Conservation (phyloP, 306 rosid genomes). For the Acacia acuminata region DNA sequence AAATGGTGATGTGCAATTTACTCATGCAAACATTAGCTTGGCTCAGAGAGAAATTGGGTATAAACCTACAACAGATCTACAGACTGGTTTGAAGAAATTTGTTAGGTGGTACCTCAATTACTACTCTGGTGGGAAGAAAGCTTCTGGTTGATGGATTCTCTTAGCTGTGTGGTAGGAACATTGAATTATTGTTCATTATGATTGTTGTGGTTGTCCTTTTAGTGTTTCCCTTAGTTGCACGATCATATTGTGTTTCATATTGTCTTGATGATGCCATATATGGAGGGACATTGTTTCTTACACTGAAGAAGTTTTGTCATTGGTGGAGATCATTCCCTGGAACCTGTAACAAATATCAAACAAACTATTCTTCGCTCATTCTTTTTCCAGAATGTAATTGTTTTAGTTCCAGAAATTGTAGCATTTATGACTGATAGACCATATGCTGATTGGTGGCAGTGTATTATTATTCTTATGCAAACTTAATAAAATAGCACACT, state of each 20-base stretch:
- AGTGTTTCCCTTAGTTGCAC: slow-evolving; percentile 23
- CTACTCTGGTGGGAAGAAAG: slow-evolving; percentile 70
- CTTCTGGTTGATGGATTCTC: slow-evolving; percentile 48
- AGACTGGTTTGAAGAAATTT: slow-evolving; percentile 89
- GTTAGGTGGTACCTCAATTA: slow-evolving; percentile 90
- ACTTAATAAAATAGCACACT: slow-evolving; percentile 67
- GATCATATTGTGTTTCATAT: slow-evolving; percentile 28
- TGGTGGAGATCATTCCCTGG: slow-evolving; percentile 40
- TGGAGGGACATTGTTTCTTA: slow-evolving; percentile 48
- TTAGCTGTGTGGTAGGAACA: slow-evolving; percentile 36
- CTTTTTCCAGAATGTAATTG: slow-evolving; percentile 50
- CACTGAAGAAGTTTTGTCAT: slow-evolving; percentile 47
- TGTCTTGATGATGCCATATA: slow-evolving; percentile 47
- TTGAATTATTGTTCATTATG: slow-evolving; percentile 54
- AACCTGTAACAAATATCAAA: slow-evolving; percentile 41
- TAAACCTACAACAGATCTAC: slow-evolving; percentile 83
- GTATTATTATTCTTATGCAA: slow-evolving; percentile 71
- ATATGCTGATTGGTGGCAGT: slow-evolving; percentile 76
- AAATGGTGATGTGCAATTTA: slow-evolving; percentile 91
- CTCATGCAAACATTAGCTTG: slow-evolving; percentile 91
- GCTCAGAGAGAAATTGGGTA: slow-evolving; percentile 90
- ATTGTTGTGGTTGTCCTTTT: slow-evolving; percentile 57
- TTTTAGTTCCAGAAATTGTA: slow-evolving; percentile 60
- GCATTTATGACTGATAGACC: slow-evolving; percentile 72
- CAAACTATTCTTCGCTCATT: slow-evolving; percentile 36